Conservation (phyloP, 805 yeast species). For the Starmerella stigmatis region DNA sequence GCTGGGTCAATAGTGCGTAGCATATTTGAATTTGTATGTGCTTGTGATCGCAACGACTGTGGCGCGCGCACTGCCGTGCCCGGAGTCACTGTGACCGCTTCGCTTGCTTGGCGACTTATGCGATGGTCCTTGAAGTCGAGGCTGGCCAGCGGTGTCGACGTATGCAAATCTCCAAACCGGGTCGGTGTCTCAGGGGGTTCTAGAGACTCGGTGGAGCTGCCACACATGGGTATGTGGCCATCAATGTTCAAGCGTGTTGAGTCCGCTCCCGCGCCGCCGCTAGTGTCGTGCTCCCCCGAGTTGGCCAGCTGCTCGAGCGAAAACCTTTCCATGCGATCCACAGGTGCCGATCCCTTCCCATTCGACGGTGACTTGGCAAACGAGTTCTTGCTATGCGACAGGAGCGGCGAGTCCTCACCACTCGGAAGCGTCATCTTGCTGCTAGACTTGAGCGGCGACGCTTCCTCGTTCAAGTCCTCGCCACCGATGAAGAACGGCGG, state of each 20-base stretch:
- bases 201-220: neutral
- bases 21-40: constrained; percentile 4
- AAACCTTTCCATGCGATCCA: constrained; percentile 19
- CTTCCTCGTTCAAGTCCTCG: neutral
- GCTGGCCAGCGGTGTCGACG: constrained; percentile 17
- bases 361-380: constrained; percentile 4
- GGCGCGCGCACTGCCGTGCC: constrained; percentile 14
- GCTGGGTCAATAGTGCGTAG: constrained; percentile 15
- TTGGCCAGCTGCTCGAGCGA: constrained; percentile 15
- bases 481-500: constrained; percentile 2
- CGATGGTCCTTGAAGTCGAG: neutral
- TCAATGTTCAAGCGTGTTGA: neutral
- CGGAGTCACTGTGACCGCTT: constrained; percentile 24
- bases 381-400: constrained; percentile 5
- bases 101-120: constrained; percentile 17
- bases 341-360: constrained; percentile 15
- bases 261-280: neutral
- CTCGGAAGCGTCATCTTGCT: neutral
- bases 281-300: constrained; percentile 2
- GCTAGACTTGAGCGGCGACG: neutral
- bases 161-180: constrained; percentile 11
- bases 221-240: neutral
- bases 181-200: constrained; percentile 23
- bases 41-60: constrained; percentile 2
- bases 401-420: constrained; percentile 5